Percentiles rank a stretch among this genome's conserved stretches.
Conservation (phyloP, 768 basidiomycete genomes). For the Boletus subparvulus region DNA sequence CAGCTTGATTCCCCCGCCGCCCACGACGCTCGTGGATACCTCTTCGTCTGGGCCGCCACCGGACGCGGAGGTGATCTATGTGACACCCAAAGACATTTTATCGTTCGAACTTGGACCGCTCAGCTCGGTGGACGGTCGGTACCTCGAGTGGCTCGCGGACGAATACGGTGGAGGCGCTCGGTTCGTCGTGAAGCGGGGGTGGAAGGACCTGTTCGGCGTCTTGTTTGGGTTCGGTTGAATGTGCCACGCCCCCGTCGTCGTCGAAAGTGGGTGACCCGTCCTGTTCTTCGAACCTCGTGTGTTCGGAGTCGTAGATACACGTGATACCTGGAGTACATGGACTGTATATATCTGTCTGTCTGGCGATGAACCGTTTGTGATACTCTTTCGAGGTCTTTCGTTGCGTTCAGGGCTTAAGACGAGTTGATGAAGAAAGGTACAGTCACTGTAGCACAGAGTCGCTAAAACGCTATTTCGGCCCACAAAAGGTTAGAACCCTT, state of each 20-base stretch:
- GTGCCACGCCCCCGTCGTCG: neutral
- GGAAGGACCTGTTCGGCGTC: constrained; percentile 46
- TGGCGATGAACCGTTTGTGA: neutral
- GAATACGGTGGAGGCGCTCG: constrained; percentile 55
- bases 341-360: neutral
- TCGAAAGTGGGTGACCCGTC: neutral
- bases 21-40: neutral
- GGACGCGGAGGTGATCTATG: constrained; percentile 36
- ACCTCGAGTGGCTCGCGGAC: constrained; percentile 73
- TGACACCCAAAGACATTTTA: constrained; percentile 63
- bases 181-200: constrained; percentile 43
- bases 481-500: too few species aligned
- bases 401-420: neutral
- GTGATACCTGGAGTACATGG: constrained; percentile 2
- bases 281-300: neutral
- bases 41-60: constrained; percentile 1
- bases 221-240: constrained; percentile 42
- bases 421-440: too few species aligned
- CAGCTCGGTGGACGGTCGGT: constrained; percentile 67
- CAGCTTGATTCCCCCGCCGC: constrained; percentile 22
- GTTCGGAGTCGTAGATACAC: neutral
- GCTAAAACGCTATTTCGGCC: too few species aligned
- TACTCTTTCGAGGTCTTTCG: neutral
- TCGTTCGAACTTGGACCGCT: constrained; percentile 73
- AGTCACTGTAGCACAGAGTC: too few species aligned